phyloP scores from a whole-genome alignment of 345 rosid species.

The Lenwebbia sp. region DNA sequence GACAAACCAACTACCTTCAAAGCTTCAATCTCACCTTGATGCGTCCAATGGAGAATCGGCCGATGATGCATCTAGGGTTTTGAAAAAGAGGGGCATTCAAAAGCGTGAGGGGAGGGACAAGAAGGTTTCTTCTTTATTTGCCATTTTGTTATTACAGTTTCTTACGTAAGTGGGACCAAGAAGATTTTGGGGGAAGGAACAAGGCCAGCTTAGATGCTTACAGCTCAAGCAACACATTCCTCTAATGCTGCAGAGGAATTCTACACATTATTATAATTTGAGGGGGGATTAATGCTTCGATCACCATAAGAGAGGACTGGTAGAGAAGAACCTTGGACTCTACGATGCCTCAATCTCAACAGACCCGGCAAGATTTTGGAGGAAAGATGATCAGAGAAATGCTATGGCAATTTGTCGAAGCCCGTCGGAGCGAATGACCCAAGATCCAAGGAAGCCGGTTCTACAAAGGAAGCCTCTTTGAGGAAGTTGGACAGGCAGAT shows the following conservation, averaged over 20 bases:
- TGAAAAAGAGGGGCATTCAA: background rate
- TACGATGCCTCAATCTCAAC: background rate
- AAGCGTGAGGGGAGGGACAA: background rate
- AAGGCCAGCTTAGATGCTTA: conserved; percentile 16
- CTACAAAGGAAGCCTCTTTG: background rate
- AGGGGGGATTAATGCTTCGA: background rate
- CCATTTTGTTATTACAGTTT: background rate
- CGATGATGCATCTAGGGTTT: background rate
- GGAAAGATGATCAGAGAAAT: background rate
- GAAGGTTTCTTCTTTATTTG: background rate
- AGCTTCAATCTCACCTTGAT: background rate
- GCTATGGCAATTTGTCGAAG: background rate
- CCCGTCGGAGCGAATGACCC: background rate
- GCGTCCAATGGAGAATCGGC: background rate
- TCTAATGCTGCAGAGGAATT: background rate
- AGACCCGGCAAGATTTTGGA: background rate
- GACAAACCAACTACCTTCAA: background rate
- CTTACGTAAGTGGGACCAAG: background rate
- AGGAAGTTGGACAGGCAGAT: background rate
- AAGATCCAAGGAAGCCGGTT: background rate
- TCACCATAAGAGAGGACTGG: background rate
- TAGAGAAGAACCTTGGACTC: background rate
- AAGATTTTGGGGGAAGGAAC: background rate
- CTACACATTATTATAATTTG: background rate
- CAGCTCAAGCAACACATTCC: conserved; percentile 7